These are phyloP conservation scores for Monsonia emarginata DNA, from an alignment of 441 rosid species.

Conservation along the genomic window DNA sequence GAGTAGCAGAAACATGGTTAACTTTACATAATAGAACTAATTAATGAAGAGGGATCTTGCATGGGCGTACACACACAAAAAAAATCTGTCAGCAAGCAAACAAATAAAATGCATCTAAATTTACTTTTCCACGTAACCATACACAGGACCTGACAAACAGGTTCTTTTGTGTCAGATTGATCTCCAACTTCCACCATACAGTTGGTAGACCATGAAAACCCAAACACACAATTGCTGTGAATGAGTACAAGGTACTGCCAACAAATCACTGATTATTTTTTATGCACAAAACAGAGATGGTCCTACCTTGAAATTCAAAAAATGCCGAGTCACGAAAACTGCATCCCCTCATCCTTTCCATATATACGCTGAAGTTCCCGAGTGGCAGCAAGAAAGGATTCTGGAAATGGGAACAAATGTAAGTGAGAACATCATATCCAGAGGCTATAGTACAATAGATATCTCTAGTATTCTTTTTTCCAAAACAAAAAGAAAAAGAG, in stretches of 20 bases:
- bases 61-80: background rate
- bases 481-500: background rate
- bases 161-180: conserved; percentile 10
- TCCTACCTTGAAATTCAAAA: conserved; percentile 22
- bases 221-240: conserved; percentile 11
- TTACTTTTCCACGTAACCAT: conserved; percentile 13
- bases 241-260: conserved; percentile 10
- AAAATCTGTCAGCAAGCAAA: conserved; percentile 1
- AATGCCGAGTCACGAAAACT: conserved; percentile 22
- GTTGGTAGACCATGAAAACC: conserved; percentile 11
- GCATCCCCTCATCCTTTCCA: conserved; percentile 47
- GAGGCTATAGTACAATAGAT: background rate
- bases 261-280: conserved; percentile 18
- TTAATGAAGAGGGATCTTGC: background rate
- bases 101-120: conserved; percentile 4
- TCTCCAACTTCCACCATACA: conserved; percentile 17
- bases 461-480: background rate
- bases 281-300: conserved; percentile 26
- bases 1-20: background rate
- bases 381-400: conserved; percentile 62
- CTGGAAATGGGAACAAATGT: conserved; percentile 24
- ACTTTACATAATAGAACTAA: background rate
- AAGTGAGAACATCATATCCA: background rate
- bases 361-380: conserved; percentile 75
- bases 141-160: conserved; percentile 12